Evolutionary conservation across 1,139 yeast species (phyloP), one percentile per base, ranked within the genome.

Genomic region (Suhomyces maxii): DNA sequence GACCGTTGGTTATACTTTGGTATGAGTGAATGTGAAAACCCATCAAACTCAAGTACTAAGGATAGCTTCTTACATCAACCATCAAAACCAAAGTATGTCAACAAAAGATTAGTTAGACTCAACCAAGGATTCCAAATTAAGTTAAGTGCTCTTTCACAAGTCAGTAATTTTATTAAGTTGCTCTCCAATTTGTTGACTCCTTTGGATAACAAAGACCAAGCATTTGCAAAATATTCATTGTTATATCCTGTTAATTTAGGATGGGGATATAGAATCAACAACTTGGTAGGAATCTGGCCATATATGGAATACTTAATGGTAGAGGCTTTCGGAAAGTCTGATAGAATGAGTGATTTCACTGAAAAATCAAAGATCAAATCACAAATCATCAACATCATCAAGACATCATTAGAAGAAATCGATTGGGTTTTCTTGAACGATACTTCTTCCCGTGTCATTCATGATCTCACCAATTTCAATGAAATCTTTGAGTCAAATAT

Each of bases 1-100:
- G 97, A 91, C 58, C 67, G 76, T n/a, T 85, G 96, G 89, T 67
- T 88, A 28, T 86, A 83, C 59, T 79, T 69, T 49, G 61, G 68
- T 23, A 53, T 71, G 48, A 37, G 33, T 18, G 41, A 41, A 12
- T 38, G 41, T 31, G 59, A 56, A 12, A 51, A 56, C 26, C 45
- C 46, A 13, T 23, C 44, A 8, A 39, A 33, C 18, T 26, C 42
- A 2, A 28, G 23, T n/a, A 33, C 37, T 6, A 47, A 47, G 28
- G 51, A 46, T 36, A 25, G 45, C 4, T 44, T 48, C 26, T 37
- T 50, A 18, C 47, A 45, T 3, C 48, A 46, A 4, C 47, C 58
- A 39, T 35, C 59, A 11, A 61, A 56, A 41, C 55, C 58, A 41
- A 63, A 56, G 40, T 59, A 55, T 37, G 43, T 57, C 18, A 57